Percentiles rank a stretch among this genome's conserved stretches.
Conservation (phyloP, 2,329 filamentous ascomycete genomes). For the Pezicula neosporulosa region DNA sequence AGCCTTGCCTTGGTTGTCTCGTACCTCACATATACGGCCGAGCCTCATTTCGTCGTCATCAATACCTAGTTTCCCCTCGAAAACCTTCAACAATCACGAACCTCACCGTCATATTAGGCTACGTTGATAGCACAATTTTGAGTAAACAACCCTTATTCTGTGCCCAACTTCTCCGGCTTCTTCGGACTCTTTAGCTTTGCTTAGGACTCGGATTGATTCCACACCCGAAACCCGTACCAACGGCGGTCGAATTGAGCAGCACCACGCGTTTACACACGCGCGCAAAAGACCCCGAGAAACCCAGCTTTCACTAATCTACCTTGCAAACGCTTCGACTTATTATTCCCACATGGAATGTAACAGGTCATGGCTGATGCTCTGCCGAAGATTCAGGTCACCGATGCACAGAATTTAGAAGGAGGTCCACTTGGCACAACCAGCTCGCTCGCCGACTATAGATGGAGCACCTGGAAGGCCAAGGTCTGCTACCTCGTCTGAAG, state of each 20-base stretch:
- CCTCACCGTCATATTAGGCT: too few relatives aligned
- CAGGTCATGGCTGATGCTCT: slow-evolving; percentile 25
- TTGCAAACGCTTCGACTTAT: slow-evolving; percentile 1
- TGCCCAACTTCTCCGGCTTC: background rate
- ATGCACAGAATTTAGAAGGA: slow-evolving; percentile 18
- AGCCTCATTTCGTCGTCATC: too few relatives aligned
- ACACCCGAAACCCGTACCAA: slow-evolving; percentile 8
- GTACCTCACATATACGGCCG: too few relatives aligned
- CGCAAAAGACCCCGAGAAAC: background rate
- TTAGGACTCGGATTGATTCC: background rate
- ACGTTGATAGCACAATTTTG: too few relatives aligned
- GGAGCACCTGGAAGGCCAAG: slow-evolving; percentile 22
- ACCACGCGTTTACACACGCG: slow-evolving; percentile 1
- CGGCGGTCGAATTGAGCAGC: slow-evolving; percentile 1
- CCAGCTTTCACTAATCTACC: slow-evolving; percentile 1
- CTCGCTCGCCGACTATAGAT: slow-evolving; percentile 22
- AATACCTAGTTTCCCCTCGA: too few relatives aligned
- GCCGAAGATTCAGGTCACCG: slow-evolving; percentile 27
- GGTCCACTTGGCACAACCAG: slow-evolving; percentile 12
- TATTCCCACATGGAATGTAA: slow-evolving; percentile 20
- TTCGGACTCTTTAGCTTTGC: slow-evolving; percentile 7
- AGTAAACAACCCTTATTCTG: too few relatives aligned
- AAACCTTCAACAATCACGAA: too few relatives aligned
- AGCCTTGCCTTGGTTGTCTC: too few relatives aligned
- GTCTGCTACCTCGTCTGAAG: slow-evolving; percentile 27